Percentiles rank a stretch among this genome's conserved stretches.
Conservation (phyloP, 1,139 yeast species). For the Hyphopichia burtonii region DNA sequence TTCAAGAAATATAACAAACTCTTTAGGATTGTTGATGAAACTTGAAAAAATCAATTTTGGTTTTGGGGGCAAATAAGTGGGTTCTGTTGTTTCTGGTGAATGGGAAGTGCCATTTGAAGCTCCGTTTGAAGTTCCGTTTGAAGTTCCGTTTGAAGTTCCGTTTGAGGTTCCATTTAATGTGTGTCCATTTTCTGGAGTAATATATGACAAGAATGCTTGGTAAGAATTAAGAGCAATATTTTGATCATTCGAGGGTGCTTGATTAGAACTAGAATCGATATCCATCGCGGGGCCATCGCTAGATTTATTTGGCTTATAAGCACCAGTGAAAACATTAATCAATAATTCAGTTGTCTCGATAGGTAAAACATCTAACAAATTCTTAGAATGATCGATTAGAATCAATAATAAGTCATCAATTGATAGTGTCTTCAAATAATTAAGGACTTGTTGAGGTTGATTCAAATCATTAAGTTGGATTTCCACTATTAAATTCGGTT, state of each 20-base stretch:
- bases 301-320: constrained; percentile 49
- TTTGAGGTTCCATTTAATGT: constrained; percentile 9
- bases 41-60: constrained; percentile 87
- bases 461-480: constrained; percentile 68
- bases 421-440: constrained; percentile 65
- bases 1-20: constrained; percentile 90
- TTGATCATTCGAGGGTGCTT: neutral
- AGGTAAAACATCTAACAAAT: constrained; percentile 66
- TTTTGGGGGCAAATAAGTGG: constrained; percentile 88
- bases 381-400: constrained; percentile 64
- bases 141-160: constrained; percentile 6
- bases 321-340: constrained; percentile 87
- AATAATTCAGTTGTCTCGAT: constrained; percentile 78
- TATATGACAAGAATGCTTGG: constrained; percentile 65
- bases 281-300: neutral
- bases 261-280: neutral
- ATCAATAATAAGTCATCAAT: constrained; percentile 80
- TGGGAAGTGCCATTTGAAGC: constrained; percentile 3
- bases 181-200: constrained; percentile 32
- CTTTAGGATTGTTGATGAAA: constrained; percentile 79
- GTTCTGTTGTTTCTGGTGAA: constrained; percentile 19
- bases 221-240: constrained; percentile 55
- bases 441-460: constrained; percentile 62
- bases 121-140: constrained; percentile 8
- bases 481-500: constrained; percentile 74